Conservation (phyloP, 1,284 basidiomycete genomes). For the Coriolopsis trogii region DNA sequence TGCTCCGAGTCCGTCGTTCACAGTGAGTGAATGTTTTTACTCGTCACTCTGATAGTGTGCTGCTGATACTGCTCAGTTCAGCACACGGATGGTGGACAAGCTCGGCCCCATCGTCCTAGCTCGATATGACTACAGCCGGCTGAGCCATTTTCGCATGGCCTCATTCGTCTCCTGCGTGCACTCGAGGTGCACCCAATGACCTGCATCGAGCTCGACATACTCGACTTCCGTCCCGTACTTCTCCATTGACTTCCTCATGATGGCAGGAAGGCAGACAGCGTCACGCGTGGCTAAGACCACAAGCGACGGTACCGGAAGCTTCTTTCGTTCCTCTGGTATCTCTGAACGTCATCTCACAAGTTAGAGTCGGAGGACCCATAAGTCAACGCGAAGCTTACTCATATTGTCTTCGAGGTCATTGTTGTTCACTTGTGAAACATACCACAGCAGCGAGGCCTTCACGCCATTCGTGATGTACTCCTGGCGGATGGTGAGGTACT, state of each 20-base stretch:
- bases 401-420: neutral
- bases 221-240: conserved; percentile 1
- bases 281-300: neutral
- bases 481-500: conserved; percentile 1
- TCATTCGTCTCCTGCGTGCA: neutral
- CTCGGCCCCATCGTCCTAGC: no score
- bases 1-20: no score
- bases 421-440: neutral
- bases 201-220: neutral
- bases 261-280: neutral
- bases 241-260: neutral
- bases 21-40: no score
- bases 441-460: conserved; percentile 6
- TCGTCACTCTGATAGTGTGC: no score
- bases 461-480: neutral
- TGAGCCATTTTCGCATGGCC: neutral
- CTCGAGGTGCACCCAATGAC: neutral
- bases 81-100: no score
- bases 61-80: no score
- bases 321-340: neutral
- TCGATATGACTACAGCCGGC: no score
- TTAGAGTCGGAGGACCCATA: neutral
- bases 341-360: neutral
- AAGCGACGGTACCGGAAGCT: neutral
- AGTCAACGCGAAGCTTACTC: neutral